Conservation (phyloP, 1,284 basidiomycete genomes). For the Cronartium quercuum region DNA sequence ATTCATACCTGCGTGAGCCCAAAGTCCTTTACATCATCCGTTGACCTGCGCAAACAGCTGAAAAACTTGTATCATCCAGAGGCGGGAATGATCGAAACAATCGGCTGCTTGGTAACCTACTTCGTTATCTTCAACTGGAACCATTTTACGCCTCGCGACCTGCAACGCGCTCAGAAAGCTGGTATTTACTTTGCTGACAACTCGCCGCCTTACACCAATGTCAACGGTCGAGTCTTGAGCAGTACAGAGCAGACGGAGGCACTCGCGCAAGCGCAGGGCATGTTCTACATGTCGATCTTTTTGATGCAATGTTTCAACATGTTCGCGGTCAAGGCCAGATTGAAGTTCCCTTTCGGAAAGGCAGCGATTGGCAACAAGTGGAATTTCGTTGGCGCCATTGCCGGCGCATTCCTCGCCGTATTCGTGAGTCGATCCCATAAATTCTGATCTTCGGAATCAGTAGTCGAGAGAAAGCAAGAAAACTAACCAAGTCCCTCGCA, state of each 20-base stretch:
- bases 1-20: conserved; percentile 62
- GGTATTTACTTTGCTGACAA: conserved; percentile 55
- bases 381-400: conserved; percentile 62
- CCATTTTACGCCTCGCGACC: conserved; percentile 59
- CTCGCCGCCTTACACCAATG: conserved; percentile 58
- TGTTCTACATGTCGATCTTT: conserved; percentile 63
- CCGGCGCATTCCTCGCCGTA: conserved; percentile 60
- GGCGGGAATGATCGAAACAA: conserved; percentile 39
- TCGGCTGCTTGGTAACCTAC: conserved; percentile 54
- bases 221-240: conserved; percentile 54
- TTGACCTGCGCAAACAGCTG: no score
- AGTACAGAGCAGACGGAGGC: conserved; percentile 58
- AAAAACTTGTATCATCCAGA: conserved; percentile 47
- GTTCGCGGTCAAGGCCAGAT: conserved; percentile 62
- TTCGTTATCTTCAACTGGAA: conserved; percentile 62
- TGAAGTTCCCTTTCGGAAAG: conserved; percentile 60
- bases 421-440: conserved; percentile 54
- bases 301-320: conserved; percentile 66
- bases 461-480: neutral
- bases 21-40: conserved; percentile 54
- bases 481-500: neutral
- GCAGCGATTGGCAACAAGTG: conserved; percentile 58
- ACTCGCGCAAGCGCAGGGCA: conserved; percentile 59
- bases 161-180: conserved; percentile 55
- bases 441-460: neutral